Conservation (phyloP, 345 rosid species). For the Melaleuca alternifolia region DNA sequence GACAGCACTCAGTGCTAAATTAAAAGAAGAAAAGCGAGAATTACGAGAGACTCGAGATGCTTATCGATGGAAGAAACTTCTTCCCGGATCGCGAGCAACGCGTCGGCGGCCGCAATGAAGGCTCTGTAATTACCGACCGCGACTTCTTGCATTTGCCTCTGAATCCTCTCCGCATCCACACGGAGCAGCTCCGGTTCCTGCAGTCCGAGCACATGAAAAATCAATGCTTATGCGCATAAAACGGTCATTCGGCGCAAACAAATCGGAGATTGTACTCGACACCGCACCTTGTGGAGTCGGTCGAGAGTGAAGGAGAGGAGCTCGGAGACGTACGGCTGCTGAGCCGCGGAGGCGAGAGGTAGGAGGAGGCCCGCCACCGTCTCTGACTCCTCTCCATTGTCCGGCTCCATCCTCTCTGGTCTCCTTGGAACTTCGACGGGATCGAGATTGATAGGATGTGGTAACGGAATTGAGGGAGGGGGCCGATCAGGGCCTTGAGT, state of each 20-base stretch:
- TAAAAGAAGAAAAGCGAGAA: not conserved
- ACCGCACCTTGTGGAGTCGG: conserved; percentile 81
- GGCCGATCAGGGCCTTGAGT: too few species aligned
- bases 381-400: conserved; percentile 20
- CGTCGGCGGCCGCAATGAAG: conserved; percentile 89
- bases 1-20: not conserved
- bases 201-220: not conserved
- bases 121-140: conserved; percentile 94
- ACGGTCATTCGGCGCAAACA: not conserved
- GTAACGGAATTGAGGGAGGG: not conserved
- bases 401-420: not conserved
- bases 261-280: not conserved
- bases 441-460: not conserved
- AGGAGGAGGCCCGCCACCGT: conserved; percentile 35
- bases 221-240: not conserved
- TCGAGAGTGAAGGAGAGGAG: conserved; percentile 98
- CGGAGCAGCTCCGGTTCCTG: conserved; percentile 96
- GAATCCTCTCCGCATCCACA: conserved; percentile 90
- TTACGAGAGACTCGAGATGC: conserved; percentile 84
- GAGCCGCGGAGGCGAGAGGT: conserved; percentile 72
- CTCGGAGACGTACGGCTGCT: conserved; percentile 93
- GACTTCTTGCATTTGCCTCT: conserved; percentile 98
- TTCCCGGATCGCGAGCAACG: conserved; percentile 70
- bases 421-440: not conserved
- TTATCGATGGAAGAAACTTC: conserved; percentile 83